Conservation (phyloP, 2,329 filamentous ascomycete genomes). For the Leptographium lundbergii region DNA sequence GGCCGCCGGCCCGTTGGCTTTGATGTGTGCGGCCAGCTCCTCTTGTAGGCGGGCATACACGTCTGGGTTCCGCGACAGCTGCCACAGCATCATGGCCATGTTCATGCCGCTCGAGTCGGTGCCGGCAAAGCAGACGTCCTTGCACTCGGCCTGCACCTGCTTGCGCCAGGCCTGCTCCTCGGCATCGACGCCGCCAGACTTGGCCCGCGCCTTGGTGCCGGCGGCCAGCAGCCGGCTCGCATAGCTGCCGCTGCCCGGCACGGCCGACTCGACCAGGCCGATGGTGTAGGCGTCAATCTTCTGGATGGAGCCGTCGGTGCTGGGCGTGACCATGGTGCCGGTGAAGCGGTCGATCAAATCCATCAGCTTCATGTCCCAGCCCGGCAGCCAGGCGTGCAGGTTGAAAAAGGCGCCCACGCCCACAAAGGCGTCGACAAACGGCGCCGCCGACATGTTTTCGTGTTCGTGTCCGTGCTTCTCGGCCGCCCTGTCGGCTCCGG, state of each 20-base stretch:
- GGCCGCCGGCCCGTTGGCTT: neutral
- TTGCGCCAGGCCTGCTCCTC: neutral
- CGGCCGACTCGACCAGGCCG: neutral
- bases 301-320: slow-evolving; percentile 1
- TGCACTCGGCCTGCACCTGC: slow-evolving; percentile 6
- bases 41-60: neutral
- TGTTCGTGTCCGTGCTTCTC: neutral
- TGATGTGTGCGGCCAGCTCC: neutral
- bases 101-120: slow-evolving; percentile 11
- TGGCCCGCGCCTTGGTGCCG: neutral
- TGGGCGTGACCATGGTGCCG: neutral
- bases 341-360: slow-evolving; percentile 4
- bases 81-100: slow-evolving; percentile 7
- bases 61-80: neutral
- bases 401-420: slow-evolving; percentile 10
- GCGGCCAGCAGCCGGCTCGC: slow-evolving; percentile 3
- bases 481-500: neutral
- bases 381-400: neutral
- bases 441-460: slow-evolving; percentile 6
- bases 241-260: slow-evolving; percentile 3
- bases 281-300: slow-evolving; percentile 4
- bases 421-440: slow-evolving; percentile 9
- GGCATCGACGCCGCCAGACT: neutral
- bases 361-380: slow-evolving; percentile 5
- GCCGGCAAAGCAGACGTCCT: slow-evolving; percentile 10